A percentile compares a stretch with the other conserved stretches of the same genome.
These are phyloP conservation scores for Amphibolis antarctica DNA, from an alignment of 106 monocot genomes.

Conservation along the genomic window DNA sequence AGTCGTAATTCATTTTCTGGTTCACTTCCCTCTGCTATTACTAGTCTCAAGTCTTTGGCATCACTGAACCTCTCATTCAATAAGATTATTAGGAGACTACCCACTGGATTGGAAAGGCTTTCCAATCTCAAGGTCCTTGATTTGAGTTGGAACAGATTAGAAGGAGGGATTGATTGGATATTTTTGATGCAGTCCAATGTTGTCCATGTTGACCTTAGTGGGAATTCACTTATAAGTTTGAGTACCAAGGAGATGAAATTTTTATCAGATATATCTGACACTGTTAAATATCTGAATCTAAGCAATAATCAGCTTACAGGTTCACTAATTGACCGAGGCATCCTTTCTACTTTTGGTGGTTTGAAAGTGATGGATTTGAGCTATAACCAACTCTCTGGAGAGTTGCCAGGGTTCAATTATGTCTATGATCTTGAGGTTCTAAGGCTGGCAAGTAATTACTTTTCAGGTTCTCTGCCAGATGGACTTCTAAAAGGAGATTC, in stretches of 20 bases:
- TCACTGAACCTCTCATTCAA: conserved; percentile 56
- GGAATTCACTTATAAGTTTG: conserved; percentile 31
- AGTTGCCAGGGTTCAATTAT: conserved; percentile 57
- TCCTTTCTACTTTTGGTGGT: conserved; percentile 46
- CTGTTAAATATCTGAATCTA: conserved; percentile 47
- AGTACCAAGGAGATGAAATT: conserved; percentile 61
- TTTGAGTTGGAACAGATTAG: conserved; percentile 34
- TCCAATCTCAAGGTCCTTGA: conserved; percentile 43
- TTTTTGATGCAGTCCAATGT: conserved; percentile 30
- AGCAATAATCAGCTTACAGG: conserved; percentile 63
- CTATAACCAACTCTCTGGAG: conserved; percentile 45
- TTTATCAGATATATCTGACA: conserved; percentile 33
- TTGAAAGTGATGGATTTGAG: conserved; percentile 75
- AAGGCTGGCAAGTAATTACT: conserved; percentile 35
- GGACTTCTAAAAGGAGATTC: conserved; percentile 51
- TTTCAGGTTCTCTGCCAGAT: conserved; percentile 60
- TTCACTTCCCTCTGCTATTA: conserved; percentile 34
- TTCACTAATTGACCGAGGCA: conserved; percentile 28
- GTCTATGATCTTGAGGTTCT: conserved; percentile 44
- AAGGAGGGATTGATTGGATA: conserved; percentile 48
- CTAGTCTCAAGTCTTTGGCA: conserved; percentile 25
- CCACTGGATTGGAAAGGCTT: conserved; percentile 35
- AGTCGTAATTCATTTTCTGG: conserved; percentile 46
- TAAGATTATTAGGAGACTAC: conserved; percentile 27
- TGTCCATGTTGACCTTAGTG: conserved; percentile 49